Percentiles rank a stretch among this genome's conserved stretches.
phyloP scores from a whole-genome alignment of 2,329 filamentous ascomycete genomes.

The Aspergillus uvarum region DNA sequence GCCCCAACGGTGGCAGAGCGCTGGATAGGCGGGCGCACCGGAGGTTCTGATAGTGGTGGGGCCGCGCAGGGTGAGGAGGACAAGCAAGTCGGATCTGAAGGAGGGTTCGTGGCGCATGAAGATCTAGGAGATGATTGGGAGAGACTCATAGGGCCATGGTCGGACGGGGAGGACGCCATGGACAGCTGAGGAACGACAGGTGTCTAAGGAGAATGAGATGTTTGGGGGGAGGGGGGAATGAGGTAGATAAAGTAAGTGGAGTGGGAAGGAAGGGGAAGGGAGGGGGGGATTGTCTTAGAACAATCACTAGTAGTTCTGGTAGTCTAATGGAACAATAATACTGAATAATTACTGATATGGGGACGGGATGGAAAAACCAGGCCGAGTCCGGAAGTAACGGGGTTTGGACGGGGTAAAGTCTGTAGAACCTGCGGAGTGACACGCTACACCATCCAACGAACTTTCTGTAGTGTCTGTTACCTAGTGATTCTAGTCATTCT shows the following conservation, averaged over 20 bases:
- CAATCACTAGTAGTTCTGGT: neutral
- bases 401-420: slow-evolving; percentile 12
- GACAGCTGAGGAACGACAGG: slow-evolving; percentile 2
- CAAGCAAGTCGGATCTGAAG: slow-evolving; percentile 21
- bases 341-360: neutral
- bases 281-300: neutral
- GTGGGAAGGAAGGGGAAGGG: neutral
- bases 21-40: slow-evolving; percentile 21
- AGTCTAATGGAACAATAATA: neutral
- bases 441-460: neutral
- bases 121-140: slow-evolving; percentile 12
- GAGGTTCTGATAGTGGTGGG: slow-evolving; percentile 26
- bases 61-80: slow-evolving; percentile 25
- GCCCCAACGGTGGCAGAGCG: slow-evolving; percentile 35
- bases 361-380: slow-evolving; percentile 2
- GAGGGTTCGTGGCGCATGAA: slow-evolving; percentile 16
- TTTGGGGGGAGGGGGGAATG: slow-evolving; percentile 2
- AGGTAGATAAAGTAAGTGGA: neutral
- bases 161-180: slow-evolving; percentile 23
- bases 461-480: no score
- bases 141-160: slow-evolving; percentile 19
- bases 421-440: neutral
- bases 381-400: slow-evolving; percentile 34
- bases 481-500: no score
- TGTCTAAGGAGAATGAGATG: neutral